Conservation (phyloP, 2,329 filamentous ascomycete genomes). For the Colletotrichum higginsianum region DNA sequence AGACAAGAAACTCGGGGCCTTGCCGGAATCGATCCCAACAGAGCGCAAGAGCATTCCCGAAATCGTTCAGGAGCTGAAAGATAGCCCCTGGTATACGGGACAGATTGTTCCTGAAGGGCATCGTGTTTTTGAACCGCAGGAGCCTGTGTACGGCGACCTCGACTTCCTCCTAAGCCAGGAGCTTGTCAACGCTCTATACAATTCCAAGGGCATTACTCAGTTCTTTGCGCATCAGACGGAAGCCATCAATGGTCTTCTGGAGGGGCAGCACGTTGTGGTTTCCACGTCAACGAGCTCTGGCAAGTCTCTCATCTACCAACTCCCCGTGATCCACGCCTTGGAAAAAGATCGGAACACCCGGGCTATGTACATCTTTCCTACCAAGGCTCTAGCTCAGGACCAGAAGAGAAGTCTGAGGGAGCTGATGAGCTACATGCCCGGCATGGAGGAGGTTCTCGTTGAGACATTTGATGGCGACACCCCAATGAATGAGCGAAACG, state of each 20-base stretch:
- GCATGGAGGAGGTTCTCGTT: conserved; percentile 81
- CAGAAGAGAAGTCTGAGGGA: conserved; percentile 91
- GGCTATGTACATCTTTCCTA: conserved; percentile 98
- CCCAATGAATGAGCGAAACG: conserved; percentile 81
- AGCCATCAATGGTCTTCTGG: conserved; percentile 89
- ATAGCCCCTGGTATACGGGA: conserved; percentile 87
- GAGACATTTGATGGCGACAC: conserved; percentile 98
- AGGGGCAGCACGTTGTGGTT: conserved; percentile 89
- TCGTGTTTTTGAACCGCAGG: conserved; percentile 89
- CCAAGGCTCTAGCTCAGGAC: conserved; percentile 95
- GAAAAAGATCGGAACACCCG: conserved; percentile 83
- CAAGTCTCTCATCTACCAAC: conserved; percentile 97
- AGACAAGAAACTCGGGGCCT: conserved; percentile 55
- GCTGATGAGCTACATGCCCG: conserved; percentile 84
- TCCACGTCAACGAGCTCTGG: conserved; percentile 96
- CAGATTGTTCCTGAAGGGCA: conserved; percentile 96
- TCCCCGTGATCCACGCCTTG: conserved; percentile 89
- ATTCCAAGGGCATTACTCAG: conserved; percentile 86
- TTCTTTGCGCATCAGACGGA: conserved; percentile 95
- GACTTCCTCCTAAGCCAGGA: conserved; percentile 90
- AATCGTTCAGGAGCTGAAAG: conserved; percentile 87
- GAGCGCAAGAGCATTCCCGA: conserved; percentile 86
- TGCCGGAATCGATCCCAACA: conserved; percentile 82
- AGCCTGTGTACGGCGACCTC: conserved; percentile 85
- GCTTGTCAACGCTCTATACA: conserved; percentile 96